Evolutionary conservation across 139 green algal genomes (phyloP).

Genomic region (Tetratostichococcus sp.): DNA sequence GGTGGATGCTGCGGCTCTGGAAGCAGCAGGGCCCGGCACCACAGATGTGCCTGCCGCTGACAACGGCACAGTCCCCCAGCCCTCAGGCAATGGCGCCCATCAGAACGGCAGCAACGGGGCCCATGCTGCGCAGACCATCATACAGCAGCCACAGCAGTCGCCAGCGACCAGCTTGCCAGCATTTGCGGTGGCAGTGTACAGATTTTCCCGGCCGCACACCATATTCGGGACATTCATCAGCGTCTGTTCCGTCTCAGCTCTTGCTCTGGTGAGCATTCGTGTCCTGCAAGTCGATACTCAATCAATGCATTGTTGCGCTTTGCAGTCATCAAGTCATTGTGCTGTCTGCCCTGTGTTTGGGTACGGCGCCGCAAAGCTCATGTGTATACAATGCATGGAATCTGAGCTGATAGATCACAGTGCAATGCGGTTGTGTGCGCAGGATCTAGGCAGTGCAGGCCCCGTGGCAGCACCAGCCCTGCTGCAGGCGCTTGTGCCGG

Average conservation of each 20-base stretch:
- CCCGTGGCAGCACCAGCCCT: background rate
- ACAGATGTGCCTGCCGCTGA: no score
- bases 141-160: background rate
- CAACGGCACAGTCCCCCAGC: no score
- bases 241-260: constrained; percentile 71
- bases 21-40: no score
- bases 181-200: constrained; percentile 33
- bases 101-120: background rate
- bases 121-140: background rate
- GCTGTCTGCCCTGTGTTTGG: background rate
- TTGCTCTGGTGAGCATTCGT: constrained; percentile 51
- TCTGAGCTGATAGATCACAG: no score
- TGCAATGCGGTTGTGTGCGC: background rate
- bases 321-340: no score
- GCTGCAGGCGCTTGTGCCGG: constrained; percentile 66
- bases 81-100: no score
- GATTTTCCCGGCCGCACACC: constrained; percentile 83
- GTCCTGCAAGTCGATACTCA: no score
- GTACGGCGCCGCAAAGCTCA: background rate
- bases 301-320: no score
- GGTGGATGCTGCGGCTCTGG: no score
- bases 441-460: background rate
- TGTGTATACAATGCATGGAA: background rate
- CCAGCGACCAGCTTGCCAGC: background rate
- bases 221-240: constrained; percentile 84